phyloP scores from a whole-genome alignment of 2,329 filamentous ascomycete genomes.

The Setomelanomma holmii region DNA sequence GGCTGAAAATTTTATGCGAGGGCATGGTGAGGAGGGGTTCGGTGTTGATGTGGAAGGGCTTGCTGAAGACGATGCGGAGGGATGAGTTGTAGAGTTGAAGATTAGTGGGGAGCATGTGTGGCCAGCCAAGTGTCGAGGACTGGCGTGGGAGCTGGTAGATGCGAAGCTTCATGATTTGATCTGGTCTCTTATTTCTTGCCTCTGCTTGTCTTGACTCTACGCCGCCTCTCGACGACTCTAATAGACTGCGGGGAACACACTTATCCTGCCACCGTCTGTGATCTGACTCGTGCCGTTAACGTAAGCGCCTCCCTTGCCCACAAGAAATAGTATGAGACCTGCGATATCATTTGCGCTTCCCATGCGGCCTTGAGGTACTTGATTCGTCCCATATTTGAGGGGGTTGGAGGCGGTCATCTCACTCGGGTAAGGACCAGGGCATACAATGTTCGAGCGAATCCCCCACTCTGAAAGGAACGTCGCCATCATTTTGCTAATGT shows the following conservation, averaged over 20 bases:
- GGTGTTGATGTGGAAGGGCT: neutral
- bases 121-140: too few relatives aligned
- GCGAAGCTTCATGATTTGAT: too few relatives aligned
- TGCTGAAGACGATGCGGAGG: neutral
- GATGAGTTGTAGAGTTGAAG: neutral
- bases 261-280: slow-evolving; percentile 54
- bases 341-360: slow-evolving; percentile 57
- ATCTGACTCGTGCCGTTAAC: slow-evolving; percentile 61
- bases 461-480: slow-evolving; percentile 53
- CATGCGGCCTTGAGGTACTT: slow-evolving; percentile 51
- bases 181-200: too few relatives aligned
- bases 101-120: too few relatives aligned
- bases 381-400: slow-evolving; percentile 40
- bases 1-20: neutral
- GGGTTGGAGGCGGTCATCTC: slow-evolving; percentile 50
- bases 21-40: neutral
- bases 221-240: too few relatives aligned
- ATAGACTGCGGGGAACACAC: slow-evolving; percentile 45
- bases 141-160: too few relatives aligned
- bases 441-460: slow-evolving; percentile 56
- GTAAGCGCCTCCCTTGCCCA: slow-evolving; percentile 60
- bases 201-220: too few relatives aligned
- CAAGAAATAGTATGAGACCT: slow-evolving; percentile 59
- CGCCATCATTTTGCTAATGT: slow-evolving; percentile 55
- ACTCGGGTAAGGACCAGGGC: slow-evolving; percentile 53